Conservation (phyloP, 176 grass and related monocot genomes). For the Hordeum vulgare region MorexV3_pseudomolecules_assembly NC_058519.1:26040517-26041016, state of each 20-base stretch:
- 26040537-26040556: constrained; percentile 11
- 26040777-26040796: neutral
- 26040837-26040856: neutral
- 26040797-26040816: neutral
- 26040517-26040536: constrained; percentile 68
- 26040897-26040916: neutral
- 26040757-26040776: neutral
- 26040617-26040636: neutral
- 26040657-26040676: neutral
- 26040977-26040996: too few species aligned
- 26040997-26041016: too few species aligned
- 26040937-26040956: neutral
- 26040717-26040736: neutral
- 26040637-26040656: neutral
- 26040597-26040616: neutral
- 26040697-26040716: neutral
- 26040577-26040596: neutral
- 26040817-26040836: neutral
- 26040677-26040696: neutral
- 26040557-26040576: neutral
- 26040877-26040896: neutral
- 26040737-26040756: neutral
- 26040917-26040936: neutral
- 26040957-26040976: too few species aligned
- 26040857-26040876: too few species aligned